Conservation (phyloP, 352 stramenopile species). For the Phytophthora pisi region DNA sequence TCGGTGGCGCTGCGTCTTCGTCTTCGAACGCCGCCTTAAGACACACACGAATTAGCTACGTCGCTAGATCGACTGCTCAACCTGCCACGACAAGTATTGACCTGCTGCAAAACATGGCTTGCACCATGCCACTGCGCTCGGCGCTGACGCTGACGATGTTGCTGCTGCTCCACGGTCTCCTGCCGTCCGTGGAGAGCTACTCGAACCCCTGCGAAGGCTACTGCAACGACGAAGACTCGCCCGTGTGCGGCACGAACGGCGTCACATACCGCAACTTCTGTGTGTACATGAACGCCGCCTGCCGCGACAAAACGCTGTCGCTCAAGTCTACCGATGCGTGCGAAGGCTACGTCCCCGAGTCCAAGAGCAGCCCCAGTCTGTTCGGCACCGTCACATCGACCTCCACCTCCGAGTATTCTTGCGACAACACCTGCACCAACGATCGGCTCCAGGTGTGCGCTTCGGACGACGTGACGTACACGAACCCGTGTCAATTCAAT, state of each 20-base stretch:
- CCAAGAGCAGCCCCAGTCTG: neutral
- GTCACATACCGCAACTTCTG: constrained; percentile 42
- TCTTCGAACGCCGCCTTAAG: neutral
- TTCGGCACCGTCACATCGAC: neutral
- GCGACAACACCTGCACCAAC: constrained; percentile 22
- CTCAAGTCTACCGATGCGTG: constrained; percentile 9
- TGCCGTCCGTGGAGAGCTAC: constrained; percentile 6
- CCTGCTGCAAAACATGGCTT: constrained; percentile 1
- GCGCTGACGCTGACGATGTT: constrained; percentile 13
- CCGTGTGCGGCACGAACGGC: constrained; percentile 43
- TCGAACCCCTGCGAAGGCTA: constrained; percentile 2
- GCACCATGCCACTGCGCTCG: constrained; percentile 7
- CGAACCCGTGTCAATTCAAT: constrained; percentile 40
- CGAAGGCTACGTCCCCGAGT: constrained; percentile 6
- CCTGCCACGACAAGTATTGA: neutral
- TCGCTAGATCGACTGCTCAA: neutral
- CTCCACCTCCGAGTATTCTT: constrained; percentile 1
- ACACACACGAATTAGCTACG: neutral
- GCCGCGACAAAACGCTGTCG: constrained; percentile 26
- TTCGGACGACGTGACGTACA: constrained; percentile 40
- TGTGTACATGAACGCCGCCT: constrained; percentile 41
- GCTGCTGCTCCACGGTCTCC: constrained; percentile 13
- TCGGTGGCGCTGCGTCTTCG: neutral
- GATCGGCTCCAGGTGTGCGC: constrained; percentile 35
- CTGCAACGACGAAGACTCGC: constrained; percentile 16